Conservation (phyloP, 176 grass and related monocot genomes). For the Hsuehochloa calcarea region DNA sequence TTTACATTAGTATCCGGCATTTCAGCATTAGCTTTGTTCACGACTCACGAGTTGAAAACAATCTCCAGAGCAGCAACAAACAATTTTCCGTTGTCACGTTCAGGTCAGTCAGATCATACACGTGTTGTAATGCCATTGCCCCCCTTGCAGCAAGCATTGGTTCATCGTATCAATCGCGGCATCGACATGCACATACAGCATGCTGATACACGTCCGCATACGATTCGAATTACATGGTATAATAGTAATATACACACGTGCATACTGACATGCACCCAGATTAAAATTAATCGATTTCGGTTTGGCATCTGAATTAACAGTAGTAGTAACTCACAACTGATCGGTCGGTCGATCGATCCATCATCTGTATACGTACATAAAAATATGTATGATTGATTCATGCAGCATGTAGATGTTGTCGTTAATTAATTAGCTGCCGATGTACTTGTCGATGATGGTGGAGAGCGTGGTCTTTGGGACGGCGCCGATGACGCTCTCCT, state of each 20-base stretch:
- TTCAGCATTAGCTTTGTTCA: neutral
- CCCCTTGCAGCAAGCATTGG: neutral
- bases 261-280: neutral
- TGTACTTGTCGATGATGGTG: slow-evolving; percentile 73
- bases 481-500: slow-evolving; percentile 87
- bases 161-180: neutral
- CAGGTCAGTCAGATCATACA: neutral
- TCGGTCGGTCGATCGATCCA: neutral
- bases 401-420: neutral
- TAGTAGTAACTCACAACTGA: slow-evolving; percentile 11
- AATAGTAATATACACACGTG: slow-evolving; percentile 7
- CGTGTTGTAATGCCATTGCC: neutral
- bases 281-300: slow-evolving; percentile 3
- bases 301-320: slow-evolving; percentile 16
- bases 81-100: neutral
- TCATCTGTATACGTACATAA: neutral
- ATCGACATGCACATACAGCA: too few relatives aligned
- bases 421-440: slow-evolving; percentile 25
- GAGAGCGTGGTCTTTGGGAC: slow-evolving; percentile 71
- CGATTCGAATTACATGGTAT: neutral
- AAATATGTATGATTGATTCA: neutral
- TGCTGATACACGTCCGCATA: neutral
- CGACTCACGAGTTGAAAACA: neutral
- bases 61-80: neutral
- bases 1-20: neutral